Evolutionary conservation across 257 asterid genomes (phyloP).

Genomic region (Plectranthus barbatus): DNA sequence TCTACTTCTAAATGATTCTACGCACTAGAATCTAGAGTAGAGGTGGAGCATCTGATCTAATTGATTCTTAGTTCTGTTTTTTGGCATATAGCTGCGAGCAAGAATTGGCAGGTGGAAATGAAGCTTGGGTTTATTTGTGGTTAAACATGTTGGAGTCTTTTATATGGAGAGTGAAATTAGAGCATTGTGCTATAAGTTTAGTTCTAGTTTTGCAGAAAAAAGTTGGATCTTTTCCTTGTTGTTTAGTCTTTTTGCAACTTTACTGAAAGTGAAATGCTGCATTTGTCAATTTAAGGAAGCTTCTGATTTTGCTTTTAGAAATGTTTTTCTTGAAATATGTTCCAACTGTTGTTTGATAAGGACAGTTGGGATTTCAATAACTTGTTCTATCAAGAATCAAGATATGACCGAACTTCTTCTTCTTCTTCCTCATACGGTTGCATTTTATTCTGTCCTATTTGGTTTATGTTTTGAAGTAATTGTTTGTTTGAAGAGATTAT

Average conservation of each 20-base stretch:
- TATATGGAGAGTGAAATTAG: not conserved
- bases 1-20: too few species aligned
- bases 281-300: not conserved
- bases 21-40: not conserved
- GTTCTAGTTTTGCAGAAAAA: conserved; percentile 3
- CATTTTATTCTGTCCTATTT: not conserved
- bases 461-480: not conserved
- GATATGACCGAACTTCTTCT: not conserved
- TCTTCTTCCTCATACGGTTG: not conserved
- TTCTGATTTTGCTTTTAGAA: too few species aligned
- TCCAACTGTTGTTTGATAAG: too few species aligned
- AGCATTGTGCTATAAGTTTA: not conserved
- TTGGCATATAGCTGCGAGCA: not conserved
- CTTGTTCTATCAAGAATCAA: too few species aligned
- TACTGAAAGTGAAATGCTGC: not conserved
- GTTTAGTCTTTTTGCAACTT: not conserved
- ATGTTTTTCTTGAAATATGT: too few species aligned
- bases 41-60: not conserved
- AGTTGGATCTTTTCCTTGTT: conserved; percentile 4
- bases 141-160: not conserved
- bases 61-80: not conserved
- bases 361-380: too few species aligned
- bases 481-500: not conserved
- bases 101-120: conserved; percentile 1
- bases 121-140: not conserved